Base-by-base conservation (phyloP, 2,329 filamentous ascomycete species). In the Massarina eburnea region DNA sequence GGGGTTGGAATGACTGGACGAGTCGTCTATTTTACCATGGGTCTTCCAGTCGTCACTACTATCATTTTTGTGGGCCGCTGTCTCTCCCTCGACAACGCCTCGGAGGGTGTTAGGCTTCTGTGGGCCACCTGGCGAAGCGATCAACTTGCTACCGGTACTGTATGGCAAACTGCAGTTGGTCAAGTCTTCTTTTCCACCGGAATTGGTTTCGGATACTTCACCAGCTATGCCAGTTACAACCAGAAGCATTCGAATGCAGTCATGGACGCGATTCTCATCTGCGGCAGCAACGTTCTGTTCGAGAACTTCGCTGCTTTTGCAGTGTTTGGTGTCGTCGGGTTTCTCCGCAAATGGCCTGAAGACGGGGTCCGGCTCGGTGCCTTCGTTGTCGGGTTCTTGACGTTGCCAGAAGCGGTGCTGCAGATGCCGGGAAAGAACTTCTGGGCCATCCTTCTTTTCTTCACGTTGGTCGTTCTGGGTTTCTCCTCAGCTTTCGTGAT, bases 101-200 rank as follows among this genome's bases (percentile, higher is more conserved):
- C 71, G 1, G 74, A 74, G 20, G 80, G 80, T 5, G 69, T 82
- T 26, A 75, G 71, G 45, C 70, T 82, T 0, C 55, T 74, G n/a
- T 77, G 71, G 70, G 71, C 67, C 2, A 75, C 72, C 3, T 76
- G 73, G 79, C 71, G 78, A 51, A 71, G 77, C 10, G 71, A 71
- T 4, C 70, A 81, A 52, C 70, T 83, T 0, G 75, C 72, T 4
- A 72, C 70, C 0, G 79, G 78, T 0, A 72, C 70, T 0, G 73
- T 83, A 1, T 83, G 80, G 80, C 80, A 83, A 58, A 80, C 77
- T n/a, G 80, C 80, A 2, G 75, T 77, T 7, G 80, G 80, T 1
- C 80, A 83, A 48, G 79, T 82, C 36, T 82, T 83, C 62, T 82
- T 82, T 64, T 80, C 77, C 0, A 82, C 78, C 0, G 80, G 80